These are phyloP conservation scores for Lipomyces sp. DNA, from an alignment of 805 yeast genomes.

Conservation along the genomic window DNA sequence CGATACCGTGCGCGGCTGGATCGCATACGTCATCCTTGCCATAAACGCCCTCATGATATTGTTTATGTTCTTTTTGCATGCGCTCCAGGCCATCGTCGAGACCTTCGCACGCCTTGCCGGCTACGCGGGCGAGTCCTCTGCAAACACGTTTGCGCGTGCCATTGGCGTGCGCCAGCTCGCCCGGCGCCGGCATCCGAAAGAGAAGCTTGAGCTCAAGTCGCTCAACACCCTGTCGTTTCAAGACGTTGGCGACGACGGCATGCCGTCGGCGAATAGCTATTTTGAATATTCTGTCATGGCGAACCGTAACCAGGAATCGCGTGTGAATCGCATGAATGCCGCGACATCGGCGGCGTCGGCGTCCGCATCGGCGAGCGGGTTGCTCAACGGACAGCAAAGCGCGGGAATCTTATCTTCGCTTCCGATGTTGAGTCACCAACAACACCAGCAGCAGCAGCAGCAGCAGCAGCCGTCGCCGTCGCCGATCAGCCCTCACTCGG, in stretches of 20 bases:
- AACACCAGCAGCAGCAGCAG: too few species aligned
- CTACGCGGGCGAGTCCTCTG: slow-evolving; percentile 11
- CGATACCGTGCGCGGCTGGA: slow-evolving; percentile 33
- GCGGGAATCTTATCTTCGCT: too few species aligned
- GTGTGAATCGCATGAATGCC: too few species aligned
- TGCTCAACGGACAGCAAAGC: too few species aligned
- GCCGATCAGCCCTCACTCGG: slow-evolving; percentile 21
- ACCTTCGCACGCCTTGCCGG: slow-evolving; percentile 22
- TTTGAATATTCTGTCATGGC: too few species aligned
- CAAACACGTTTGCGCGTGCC: slow-evolving; percentile 21
- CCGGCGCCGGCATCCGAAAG: slow-evolving; percentile 18
- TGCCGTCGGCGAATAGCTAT: too few species aligned
- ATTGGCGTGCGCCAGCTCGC: slow-evolving; percentile 30
- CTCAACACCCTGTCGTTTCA: not conserved
- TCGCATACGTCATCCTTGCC: slow-evolving; percentile 36
- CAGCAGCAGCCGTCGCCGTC: too few species aligned
- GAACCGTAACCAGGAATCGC: too few species aligned
- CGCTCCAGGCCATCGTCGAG: slow-evolving; percentile 34
- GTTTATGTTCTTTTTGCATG: slow-evolving; percentile 33
- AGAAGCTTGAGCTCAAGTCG: slow-evolving; percentile 6
- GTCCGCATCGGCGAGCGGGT: too few species aligned
- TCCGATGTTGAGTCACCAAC: too few species aligned
- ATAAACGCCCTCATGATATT: slow-evolving; percentile 35
- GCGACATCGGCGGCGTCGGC: too few species aligned
- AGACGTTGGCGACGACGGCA: not conserved